A percentile compares a stretch with the other conserved stretches of the same genome.
These are phyloP conservation scores for Gonapodya sp. DNA, from an alignment of 192 early-diverging fungal species.

Conservation along the genomic window DNA sequence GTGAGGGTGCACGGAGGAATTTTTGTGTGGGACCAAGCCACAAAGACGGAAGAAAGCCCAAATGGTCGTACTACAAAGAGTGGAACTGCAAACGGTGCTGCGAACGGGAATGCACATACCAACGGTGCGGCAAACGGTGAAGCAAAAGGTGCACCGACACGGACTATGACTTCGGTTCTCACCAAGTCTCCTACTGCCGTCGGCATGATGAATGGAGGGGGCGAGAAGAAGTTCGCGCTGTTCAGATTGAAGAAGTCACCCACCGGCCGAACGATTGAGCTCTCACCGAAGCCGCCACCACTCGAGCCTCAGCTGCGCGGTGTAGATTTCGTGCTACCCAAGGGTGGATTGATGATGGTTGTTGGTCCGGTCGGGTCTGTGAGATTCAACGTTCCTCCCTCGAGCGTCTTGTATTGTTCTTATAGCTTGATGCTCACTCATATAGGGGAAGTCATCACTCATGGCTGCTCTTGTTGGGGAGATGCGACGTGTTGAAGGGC, in stretches of 20 bases:
- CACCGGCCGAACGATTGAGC: neutral
- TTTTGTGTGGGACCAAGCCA: neutral
- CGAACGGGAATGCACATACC: neutral
- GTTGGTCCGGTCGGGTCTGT: slow-evolving; percentile 20
- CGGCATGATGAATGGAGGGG: neutral
- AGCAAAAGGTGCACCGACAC: neutral
- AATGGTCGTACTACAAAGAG: neutral
- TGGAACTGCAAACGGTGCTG: neutral
- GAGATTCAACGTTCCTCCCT: neutral
- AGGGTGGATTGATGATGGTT: slow-evolving; percentile 10
- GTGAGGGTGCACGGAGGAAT: neutral
- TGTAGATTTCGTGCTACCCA: slow-evolving; percentile 12
- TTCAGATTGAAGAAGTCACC: neutral
- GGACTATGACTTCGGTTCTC: neutral
- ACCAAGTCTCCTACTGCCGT: neutral
- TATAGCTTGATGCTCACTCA: neutral
- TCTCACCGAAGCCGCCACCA: neutral
- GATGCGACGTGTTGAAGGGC: slow-evolving; percentile 36
- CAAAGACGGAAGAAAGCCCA: neutral
- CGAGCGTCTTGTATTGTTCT: neutral
- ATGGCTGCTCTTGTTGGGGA: slow-evolving; percentile 22
- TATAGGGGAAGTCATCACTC: slow-evolving; percentile 20
- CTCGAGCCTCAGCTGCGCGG: neutral
- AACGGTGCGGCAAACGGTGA: neutral
- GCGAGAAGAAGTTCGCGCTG: neutral